A percentile compares a stretch with the other conserved stretches of the same genome.
phyloP scores from a whole-genome alignment of 192 early-diverging fungal species.

The Coemansia brasiliensis region DNA sequence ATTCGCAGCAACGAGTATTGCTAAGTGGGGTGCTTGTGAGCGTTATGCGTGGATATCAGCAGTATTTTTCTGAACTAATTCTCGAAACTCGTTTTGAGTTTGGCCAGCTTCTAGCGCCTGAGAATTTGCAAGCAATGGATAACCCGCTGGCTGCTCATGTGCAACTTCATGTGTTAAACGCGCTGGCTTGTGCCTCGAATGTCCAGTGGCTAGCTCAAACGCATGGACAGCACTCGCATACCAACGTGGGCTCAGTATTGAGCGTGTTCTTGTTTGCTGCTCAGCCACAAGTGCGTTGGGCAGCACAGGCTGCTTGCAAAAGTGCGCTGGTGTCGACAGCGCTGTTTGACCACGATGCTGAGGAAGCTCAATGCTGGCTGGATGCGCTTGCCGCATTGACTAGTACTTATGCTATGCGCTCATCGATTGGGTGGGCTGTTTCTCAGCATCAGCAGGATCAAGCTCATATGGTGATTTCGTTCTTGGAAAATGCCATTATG shows the following conservation, averaged over 20 bases:
- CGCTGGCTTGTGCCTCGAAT: conserved; percentile 18
- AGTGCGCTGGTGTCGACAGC: conserved; percentile 27
- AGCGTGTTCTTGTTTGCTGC: conserved; percentile 27
- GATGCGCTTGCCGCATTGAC: conserved; percentile 38
- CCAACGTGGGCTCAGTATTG: conserved; percentile 27
- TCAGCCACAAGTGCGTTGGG: conserved; percentile 29
- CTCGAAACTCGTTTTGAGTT: conserved; percentile 41
- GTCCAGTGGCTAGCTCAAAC: conserved; percentile 27
- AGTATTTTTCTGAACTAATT: conserved; percentile 34
- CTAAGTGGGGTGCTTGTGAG: conserved; percentile 35
- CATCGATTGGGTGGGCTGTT: conserved; percentile 11
- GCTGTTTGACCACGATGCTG: conserved; percentile 44
- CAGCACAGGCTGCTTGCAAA: conserved; percentile 22
- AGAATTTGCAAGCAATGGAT: not conserved
- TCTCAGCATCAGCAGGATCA: conserved; percentile 1
- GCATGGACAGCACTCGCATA: conserved; percentile 15
- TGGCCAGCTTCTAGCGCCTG: conserved; percentile 28
- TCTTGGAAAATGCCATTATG: conserved; percentile 33
- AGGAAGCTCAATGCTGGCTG: conserved; percentile 42
- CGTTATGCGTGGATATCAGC: conserved; percentile 44
- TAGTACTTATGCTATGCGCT: conserved; percentile 31
- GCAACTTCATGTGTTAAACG: conserved; percentile 26
- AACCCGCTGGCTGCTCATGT: conserved; percentile 35
- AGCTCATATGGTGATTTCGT: conserved; percentile 23
- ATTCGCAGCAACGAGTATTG: conserved; percentile 16